Evolutionary conservation across 495 filamentous ascomycete genomes (phyloP), one percentile per base, ranked within the genome.

Genomic region (Daldinia grandis): DNA sequence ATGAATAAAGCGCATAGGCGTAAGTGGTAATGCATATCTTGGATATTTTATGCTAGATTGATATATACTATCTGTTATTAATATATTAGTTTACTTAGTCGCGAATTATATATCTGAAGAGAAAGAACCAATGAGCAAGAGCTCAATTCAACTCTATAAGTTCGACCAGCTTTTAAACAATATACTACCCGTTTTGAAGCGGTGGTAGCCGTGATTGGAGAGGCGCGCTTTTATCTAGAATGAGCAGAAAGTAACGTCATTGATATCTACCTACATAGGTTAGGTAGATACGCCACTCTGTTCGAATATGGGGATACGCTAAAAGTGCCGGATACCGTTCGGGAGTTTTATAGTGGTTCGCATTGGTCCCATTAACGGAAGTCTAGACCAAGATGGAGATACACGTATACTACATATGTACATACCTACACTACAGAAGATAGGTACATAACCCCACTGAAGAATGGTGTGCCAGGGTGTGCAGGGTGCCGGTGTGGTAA

Each of bases 241-340:
- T 58, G 54, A 61, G 19, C 53, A 12, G 38, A 64, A 1, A 62
- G n/a, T 17, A 68, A 68, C 64, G 57, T 61, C 64, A 62, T 68
- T 37, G 31, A 42, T 42, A 56, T 35, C 15, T n/a, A n/a, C n/a
- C n/a, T n/a, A n/a, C n/a, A n/a, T n/a, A n/a, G n/a, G n/a, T n/a
- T n/a, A n/a, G n/a, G n/a, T n/a, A n/a, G n/a, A n/a, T n/a, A 40
- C 38, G 38, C 38, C 17, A 17, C n/a, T 40, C 21, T 17, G 7
- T 17, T 47, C 10, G 49, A 28, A 53, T 28, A 15, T 28, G 14
- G 49, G 49, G 49, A 30, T 28, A 28, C 49, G 25, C 25, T 30
- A 28, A 53, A 53, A 14, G 49, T 53, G 49, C 49, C 49, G 49
- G 15, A 15, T 28, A 30, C 15, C 12, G 12, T 8, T n/a, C 27